These are phyloP conservation scores for Dinochytrium kinnereticum DNA, from an alignment of 371 early-diverging fungal species.

Conservation along the genomic window DNA sequence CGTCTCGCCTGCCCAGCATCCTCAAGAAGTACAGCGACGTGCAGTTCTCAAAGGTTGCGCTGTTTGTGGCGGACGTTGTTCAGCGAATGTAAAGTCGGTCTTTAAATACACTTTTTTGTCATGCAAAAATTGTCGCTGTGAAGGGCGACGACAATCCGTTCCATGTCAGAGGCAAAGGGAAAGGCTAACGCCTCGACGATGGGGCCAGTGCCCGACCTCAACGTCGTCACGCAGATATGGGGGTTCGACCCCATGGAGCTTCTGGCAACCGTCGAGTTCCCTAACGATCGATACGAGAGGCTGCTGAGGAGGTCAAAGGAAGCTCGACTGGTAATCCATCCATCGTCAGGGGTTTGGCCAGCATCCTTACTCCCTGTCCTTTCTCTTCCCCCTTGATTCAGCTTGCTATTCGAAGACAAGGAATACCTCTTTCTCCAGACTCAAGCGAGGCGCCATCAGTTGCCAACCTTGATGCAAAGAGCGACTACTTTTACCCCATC, in stretches of 20 bases:
- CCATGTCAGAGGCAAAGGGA: background rate
- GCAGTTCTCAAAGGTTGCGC: background rate
- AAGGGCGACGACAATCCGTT: too few relatives aligned
- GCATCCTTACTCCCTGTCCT: too few relatives aligned
- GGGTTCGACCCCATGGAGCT: constrained; percentile 57
- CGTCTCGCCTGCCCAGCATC: background rate
- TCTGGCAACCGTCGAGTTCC: constrained; percentile 50
- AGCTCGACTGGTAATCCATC: constrained; percentile 40
- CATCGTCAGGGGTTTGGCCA: too few relatives aligned
- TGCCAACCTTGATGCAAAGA: background rate
- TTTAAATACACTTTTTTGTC: too few relatives aligned
- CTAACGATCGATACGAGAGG: constrained; percentile 52
- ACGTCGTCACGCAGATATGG: constrained; percentile 42
- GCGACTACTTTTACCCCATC: background rate
- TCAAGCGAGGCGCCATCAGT: background rate
- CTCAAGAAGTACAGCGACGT: background rate
- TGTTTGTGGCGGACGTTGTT: background rate
- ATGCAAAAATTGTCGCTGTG: too few relatives aligned
- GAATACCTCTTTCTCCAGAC: constrained; percentile 6
- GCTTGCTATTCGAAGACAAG: constrained; percentile 28
- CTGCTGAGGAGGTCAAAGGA: constrained; percentile 34
- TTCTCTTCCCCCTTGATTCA: too few relatives aligned
- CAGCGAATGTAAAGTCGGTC: background rate
- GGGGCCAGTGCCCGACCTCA: background rate
- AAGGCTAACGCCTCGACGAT: background rate